Evolutionary conservation across 176 grass and related monocot genomes (phyloP), one percentile per base, ranked within the genome.

Genomic region (Oryza brachyantha): DNA sequence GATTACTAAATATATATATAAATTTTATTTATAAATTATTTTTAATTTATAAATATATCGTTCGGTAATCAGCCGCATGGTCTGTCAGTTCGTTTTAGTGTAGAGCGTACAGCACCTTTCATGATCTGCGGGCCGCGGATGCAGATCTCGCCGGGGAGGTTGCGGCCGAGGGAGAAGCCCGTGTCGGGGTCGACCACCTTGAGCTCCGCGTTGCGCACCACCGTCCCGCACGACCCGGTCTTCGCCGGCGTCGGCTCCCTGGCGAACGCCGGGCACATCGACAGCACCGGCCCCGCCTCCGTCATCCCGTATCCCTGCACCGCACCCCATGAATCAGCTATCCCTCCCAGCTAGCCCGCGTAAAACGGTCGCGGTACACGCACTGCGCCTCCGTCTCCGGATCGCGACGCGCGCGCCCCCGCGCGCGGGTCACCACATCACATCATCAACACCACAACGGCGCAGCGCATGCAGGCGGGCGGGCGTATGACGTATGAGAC

Each of bases 51-150:
- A n/a, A n/a, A n/a, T n/a, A n/a, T n/a, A n/a, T n/a, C n/a, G n/a
- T n/a, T n/a, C n/a, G n/a, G n/a, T n/a, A n/a, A n/a, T n/a, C n/a
- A n/a, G n/a, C n/a, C n/a, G n/a, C n/a, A n/a, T n/a, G n/a, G n/a
- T n/a, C n/a, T 19, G 5, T 55, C 2, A 9, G 50, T 55, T 55
- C 17, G 7, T 21, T 61, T 62, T 9, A 50, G 2, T 45, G 21
- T 3, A 13, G n/a, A n/a, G n/a, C n/a, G n/a, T n/a, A n/a, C n/a
- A n/a, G 11, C 65, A 93, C 91, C 94, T 87, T 98, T 92, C 95
- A 98, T 98, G 85, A 98, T 94, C 79, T 98, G 95, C 32, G 87
- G 92, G 0, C 95, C 95, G 19, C 95, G 92, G 83, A 98, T 98
- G 90, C 95, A 98, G 46, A 98, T 94, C 85, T 98, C 95, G 41